Evolutionary conservation across 352 stramenopile genomes (phyloP), one percentile per base, ranked within the genome.

Genomic region (Globisporangium spinosum): DNA sequence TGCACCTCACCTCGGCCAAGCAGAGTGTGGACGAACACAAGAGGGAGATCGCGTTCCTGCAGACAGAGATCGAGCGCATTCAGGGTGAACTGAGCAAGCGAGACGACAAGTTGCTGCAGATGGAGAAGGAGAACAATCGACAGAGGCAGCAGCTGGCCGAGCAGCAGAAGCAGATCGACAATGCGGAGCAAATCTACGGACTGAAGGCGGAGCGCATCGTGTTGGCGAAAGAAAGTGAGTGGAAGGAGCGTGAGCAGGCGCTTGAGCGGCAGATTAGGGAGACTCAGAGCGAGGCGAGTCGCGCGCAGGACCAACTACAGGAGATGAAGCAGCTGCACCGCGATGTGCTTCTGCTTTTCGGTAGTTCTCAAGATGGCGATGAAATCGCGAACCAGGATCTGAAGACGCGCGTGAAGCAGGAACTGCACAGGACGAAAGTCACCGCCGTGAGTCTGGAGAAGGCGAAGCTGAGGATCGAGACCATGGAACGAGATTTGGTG

Each of bases 61-160:
- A 87, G 64, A 56, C 47, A 15, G 79, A 90, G 55, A 79, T 86
- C 68, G 65, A 77, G 23, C 65, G 74, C 22, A 70, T 80, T 20
- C 70, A 81, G 57, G 61, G 22, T 17, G 69, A 84, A 22, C 29
- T 78, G 34, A 65, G 61, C 66, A 65, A 75, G 65, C 62, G 78
- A n/a, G 68, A 77, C 34, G 73, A 79, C 27, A 64, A 65, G 23
- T 55, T 76, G 27, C 55, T 76, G n/a, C 65, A 74, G 54, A 34
- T 77, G 12, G 68, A 80, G 58, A 49, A 65, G 0, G 59, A 54
- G 47, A 70, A 59, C 4, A 56, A 71, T 54, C 62, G 71, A 17
- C 62, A 80, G 23, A 64, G 67, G 40, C 64, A 73, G 51, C 43
- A 77, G 70, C 32, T 57, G 0, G 62, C 45, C 3, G 40, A 72